Evolutionary conservation across 768 basidiomycete genomes (phyloP).

Genomic region (Lactarius sp.): DNA sequence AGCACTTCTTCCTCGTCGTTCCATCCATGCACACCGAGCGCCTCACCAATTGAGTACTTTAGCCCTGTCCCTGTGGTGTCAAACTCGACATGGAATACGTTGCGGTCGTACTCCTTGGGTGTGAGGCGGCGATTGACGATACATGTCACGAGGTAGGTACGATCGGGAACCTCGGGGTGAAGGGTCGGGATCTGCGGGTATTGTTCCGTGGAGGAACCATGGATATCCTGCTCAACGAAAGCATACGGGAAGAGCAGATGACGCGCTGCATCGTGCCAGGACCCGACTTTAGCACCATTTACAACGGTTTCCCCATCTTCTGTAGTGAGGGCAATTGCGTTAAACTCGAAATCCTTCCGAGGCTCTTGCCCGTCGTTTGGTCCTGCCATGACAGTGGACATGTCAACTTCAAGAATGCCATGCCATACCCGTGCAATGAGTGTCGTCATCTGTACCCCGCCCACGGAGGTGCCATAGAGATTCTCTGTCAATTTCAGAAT

Average conservation of each 20-base stretch:
- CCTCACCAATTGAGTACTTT: slow-evolving; percentile 94
- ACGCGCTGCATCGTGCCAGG: slow-evolving; percentile 85
- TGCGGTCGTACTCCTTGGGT: slow-evolving; percentile 92
- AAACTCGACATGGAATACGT: slow-evolving; percentile 98
- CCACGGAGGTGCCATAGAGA: slow-evolving; percentile 43
- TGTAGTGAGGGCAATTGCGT: slow-evolving; percentile 67
- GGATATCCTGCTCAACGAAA: slow-evolving; percentile 50
- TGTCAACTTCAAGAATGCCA: slow-evolving; percentile 51
- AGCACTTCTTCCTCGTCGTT: slow-evolving; percentile 86
- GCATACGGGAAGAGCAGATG: slow-evolving; percentile 84
- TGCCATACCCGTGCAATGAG: slow-evolving; percentile 61
- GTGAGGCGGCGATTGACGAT: slow-evolving; percentile 93
- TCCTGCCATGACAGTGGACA: slow-evolving; percentile 28
- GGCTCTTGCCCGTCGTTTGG: slow-evolving; percentile 26
- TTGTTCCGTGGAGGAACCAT: slow-evolving; percentile 35
- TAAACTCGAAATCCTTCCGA: slow-evolving; percentile 61
- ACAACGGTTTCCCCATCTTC: slow-evolving; percentile 52
- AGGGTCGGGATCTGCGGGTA: slow-evolving; percentile 62
- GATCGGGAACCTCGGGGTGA: slow-evolving; percentile 82
- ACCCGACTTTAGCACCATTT: slow-evolving; percentile 55
- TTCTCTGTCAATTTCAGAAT: slow-evolving; percentile 49
- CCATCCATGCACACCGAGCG: slow-evolving; percentile 96
- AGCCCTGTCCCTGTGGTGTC: slow-evolving; percentile 88
- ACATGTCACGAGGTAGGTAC: slow-evolving; percentile 91
- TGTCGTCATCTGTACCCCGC: slow-evolving; percentile 46